phyloP scores from a whole-genome alignment of 164 flowering plant species.

The Echeveria elegans region DNA sequence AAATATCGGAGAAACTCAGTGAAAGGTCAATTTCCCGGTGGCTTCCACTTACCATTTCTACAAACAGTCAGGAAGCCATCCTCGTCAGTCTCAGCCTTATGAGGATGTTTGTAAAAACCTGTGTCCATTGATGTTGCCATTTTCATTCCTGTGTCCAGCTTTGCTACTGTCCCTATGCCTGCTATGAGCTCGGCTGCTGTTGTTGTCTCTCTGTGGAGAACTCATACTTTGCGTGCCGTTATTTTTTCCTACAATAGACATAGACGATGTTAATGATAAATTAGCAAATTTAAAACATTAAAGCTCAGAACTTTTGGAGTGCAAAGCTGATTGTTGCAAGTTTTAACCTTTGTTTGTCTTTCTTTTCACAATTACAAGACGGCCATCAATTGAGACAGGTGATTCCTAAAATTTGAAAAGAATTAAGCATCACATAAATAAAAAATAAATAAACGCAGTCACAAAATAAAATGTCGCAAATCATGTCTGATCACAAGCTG shows the following conservation, averaged over 20 bases:
- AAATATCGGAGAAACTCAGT: no score
- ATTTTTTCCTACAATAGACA: not conserved
- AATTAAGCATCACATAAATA: not conserved
- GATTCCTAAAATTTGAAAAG: not conserved
- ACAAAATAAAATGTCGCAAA: no score
- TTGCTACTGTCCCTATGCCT: not conserved
- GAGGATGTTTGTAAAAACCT: no score
- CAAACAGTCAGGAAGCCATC: no score
- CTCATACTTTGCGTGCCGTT: not conserved
- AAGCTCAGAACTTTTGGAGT: not conserved
- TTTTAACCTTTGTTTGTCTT: not conserved
- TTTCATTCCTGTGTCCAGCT: not conserved
- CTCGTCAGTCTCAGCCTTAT: no score
- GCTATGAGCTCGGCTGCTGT: not conserved
- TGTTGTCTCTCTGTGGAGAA: slow-evolving; percentile 2
- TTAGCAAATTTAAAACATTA: not conserved
- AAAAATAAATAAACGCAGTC: no score
- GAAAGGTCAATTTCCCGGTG: no score
- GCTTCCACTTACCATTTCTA: no score
- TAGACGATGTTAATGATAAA: not conserved
- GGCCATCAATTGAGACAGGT: slow-evolving; percentile 9
- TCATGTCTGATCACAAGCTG: no score
- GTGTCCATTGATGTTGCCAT: not conserved
- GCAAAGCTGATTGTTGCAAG: not conserved
- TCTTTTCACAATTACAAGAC: not conserved